Base-by-base conservation (phyloP, 805 yeast species). In the Cephaloascus albidus region DNA sequence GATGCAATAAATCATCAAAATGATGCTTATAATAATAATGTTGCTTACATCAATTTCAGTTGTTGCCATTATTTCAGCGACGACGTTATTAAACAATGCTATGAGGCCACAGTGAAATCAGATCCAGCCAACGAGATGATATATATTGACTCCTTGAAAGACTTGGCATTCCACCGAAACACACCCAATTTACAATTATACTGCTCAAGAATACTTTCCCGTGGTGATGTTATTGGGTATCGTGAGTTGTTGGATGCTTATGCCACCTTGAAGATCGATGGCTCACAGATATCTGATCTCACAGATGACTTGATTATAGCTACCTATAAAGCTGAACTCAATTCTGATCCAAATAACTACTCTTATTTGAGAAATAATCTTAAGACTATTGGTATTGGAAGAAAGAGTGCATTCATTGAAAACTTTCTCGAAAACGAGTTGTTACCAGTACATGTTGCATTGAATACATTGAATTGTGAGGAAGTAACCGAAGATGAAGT, bases 81-180 rank as follows among this genome's bases (percentile, higher is more conserved):
- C 40, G 72, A 67, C 43, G 47, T 63, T 38, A 55, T 65, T 17
- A 62, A 65, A 20, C 56, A 56, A 38, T 63, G 71, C 42, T 67
- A 61, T 43, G 70, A 66, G 41, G 53, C 52, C 40, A 58, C 69
- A 1, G 52, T 59, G 5, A 45, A 48, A 12, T 55, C 65, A 0
- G 70, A 66, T 39, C 52, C 53, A 6, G 6, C 28, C 10, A 23
- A 23, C 12, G 28, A 23, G 12, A 23, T 23, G 28, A 8, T 8
- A 8, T 81, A 79, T 46, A 70, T 76, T 46, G 88, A 83, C 52
- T 72, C 81, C 0, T 53, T 83, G 27, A 60, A 57, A 4, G 68
- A 58, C 32, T 61, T 81, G 31, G 71, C 82, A 0, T 66, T 70
- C n/a, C 47, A 58, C 0, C 65, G 76, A 40, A 58, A 64, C 5